Conservation (phyloP, 2,329 filamentous ascomycete genomes). For the Parastagonospora nodorum region DNA sequence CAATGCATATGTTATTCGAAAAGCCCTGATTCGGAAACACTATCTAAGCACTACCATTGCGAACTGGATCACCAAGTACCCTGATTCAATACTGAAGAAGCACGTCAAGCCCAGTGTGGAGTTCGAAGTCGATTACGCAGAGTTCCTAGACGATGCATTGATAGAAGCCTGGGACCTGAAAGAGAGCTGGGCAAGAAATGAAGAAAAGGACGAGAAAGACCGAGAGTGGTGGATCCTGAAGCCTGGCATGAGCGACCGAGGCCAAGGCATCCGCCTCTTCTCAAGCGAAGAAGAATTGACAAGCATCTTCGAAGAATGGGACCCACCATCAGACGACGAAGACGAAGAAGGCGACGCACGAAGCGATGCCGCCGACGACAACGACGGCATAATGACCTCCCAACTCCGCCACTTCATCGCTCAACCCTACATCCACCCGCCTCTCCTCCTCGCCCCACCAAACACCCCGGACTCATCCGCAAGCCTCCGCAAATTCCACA, state of each 20-base stretch:
- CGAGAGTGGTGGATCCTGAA: constrained; percentile 98
- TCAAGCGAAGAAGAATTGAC: constrained; percentile 83
- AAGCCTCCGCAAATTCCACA: constrained; percentile 82
- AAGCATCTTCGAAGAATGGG: constrained; percentile 89
- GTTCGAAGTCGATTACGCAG: constrained; percentile 95
- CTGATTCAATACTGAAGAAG: constrained; percentile 67
- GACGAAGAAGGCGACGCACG: constrained; percentile 46
- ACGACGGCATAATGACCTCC: constrained; percentile 73
- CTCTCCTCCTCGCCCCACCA: constrained; percentile 68
- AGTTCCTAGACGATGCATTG: constrained; percentile 92
- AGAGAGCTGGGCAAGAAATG: constrained; percentile 76
- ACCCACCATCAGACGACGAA: constrained; percentile 55
- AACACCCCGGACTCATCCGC: neutral
- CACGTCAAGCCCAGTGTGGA: constrained; percentile 80
- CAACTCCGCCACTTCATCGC: constrained; percentile 95
- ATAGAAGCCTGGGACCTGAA: constrained; percentile 87
- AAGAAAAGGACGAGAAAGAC: constrained; percentile 46
- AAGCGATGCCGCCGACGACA: constrained; percentile 42
- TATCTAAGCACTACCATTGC: constrained; percentile 84
- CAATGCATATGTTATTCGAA: constrained; percentile 94
- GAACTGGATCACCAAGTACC: constrained; percentile 85
- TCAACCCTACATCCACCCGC: constrained; percentile 91
- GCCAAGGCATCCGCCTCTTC: constrained; percentile 90
- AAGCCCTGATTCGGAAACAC: constrained; percentile 95
- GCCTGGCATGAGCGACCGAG: constrained; percentile 95